Evolutionary conservation across 1,284 basidiomycete species (phyloP).

Genomic region (Tremellales sp.): DNA sequence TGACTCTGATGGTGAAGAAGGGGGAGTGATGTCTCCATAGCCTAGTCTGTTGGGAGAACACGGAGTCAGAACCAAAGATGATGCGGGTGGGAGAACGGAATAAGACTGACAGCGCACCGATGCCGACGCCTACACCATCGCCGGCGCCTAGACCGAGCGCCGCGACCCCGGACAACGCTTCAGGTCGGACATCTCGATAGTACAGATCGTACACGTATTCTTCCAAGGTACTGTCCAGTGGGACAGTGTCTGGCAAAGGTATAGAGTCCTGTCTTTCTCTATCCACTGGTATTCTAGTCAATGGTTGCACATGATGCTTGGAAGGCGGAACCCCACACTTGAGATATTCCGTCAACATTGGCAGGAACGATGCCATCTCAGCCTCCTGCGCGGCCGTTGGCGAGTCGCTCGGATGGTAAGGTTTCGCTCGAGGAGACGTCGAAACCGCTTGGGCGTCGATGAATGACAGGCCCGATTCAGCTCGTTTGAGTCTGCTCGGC

Average conservation of each 20-base stretch:
- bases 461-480: conserved; percentile 24
- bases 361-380: conserved; percentile 46
- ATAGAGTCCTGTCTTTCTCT: too few relatives aligned
- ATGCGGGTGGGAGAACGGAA: not conserved
- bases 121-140: conserved; percentile 24
- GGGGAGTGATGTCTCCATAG: conserved; percentile 38
- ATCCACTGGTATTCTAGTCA: too few relatives aligned
- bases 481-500: conserved; percentile 15
- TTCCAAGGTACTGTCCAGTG: conserved; percentile 19
- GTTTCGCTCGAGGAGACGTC: not conserved
- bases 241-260: too few relatives aligned
- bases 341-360: conserved; percentile 48
- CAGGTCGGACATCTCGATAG: conserved; percentile 37
- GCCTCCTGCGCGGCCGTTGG: conserved; percentile 24
- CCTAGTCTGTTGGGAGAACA: conserved; percentile 26
- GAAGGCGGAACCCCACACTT: conserved; percentile 35
- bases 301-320: too few relatives aligned
- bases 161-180: conserved; percentile 8
- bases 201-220: conserved; percentile 51
- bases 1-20: conserved; percentile 33
- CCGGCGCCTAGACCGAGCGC: conserved; percentile 25
- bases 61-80: not conserved
- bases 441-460: conserved; percentile 46
- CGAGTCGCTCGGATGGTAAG: not conserved
- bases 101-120: conserved; percentile 35